phyloP scores from a whole-genome alignment of 1,139 yeast genomes.

The Maudiozyma humilis region DNA sequence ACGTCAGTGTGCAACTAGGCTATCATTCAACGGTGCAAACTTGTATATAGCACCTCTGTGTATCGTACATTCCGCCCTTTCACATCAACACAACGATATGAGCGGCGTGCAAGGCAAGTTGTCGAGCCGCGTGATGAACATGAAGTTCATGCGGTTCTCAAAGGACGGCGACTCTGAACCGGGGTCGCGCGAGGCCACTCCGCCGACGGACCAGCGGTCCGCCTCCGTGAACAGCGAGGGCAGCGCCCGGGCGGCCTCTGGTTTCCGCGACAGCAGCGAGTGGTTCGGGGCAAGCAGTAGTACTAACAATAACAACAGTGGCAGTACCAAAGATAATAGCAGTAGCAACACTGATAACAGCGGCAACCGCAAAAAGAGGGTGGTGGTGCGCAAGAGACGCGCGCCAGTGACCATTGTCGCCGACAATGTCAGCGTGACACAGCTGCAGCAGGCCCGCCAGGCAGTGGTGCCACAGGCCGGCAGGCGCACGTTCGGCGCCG shows the following conservation, averaged over 20 bases:
- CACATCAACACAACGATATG: slow-evolving; percentile 4
- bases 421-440: slow-evolving; percentile 8
- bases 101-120: slow-evolving; percentile 19
- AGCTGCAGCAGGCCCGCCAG: not conserved
- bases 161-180: slow-evolving; percentile 7
- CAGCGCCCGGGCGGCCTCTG: not conserved
- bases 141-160: slow-evolving; percentile 39
- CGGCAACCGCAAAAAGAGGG: not conserved
- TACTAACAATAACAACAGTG: not conserved
- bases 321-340: not conserved
- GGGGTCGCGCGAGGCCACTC: slow-evolving; percentile 2
- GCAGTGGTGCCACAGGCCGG: not conserved
- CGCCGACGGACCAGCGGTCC: not conserved
- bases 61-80: not conserved
- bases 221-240: not conserved
- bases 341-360: not conserved
- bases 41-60: not conserved
- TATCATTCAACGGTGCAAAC: too few relatives aligned
- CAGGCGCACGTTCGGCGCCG: not conserved
- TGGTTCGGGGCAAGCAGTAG: slow-evolving; percentile 5
- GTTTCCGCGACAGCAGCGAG: slow-evolving; percentile 10
- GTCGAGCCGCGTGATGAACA: slow-evolving; percentile 34
- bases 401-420: not conserved
- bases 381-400: not conserved
- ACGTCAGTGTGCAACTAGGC: too few relatives aligned